Evolutionary conservation across 2,329 filamentous ascomycete species (phyloP), one percentile per base, ranked within the genome.

Genomic region (Neodidymelliopsis sp.): DNA sequence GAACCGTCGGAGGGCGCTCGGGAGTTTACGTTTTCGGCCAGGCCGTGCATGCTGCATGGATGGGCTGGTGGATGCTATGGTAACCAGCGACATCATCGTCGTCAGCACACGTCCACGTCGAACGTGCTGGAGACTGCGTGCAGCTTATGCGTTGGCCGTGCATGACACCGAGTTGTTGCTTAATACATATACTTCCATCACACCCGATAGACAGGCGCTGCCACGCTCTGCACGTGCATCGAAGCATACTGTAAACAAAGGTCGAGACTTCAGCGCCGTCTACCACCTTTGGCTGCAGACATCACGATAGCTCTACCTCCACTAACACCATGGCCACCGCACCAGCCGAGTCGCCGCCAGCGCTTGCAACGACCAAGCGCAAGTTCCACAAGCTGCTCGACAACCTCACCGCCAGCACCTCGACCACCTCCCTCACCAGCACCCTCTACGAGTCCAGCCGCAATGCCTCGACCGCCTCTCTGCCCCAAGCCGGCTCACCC

Each of bases 341-440:
- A 10, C 23, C 28, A 6, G 37, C 54, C 12, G 71, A 60, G 10
- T 58, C 57, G 30, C 62, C 65, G 44, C 66, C 76, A 38, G 76
- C 75, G 34, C 89, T 91, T 78, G 89, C 89, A 67, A 84, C 87
- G 18, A 90, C 87, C n/a, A 93, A 92, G 76, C 83, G 89, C 62
- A 92, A 92, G 73, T 91, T 92, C 77, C 88, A 91, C 73, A 82
- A 83, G 63, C 80, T 53, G 16, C 78, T 92, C 20, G 88, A 90
- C 67, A 75, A 77, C 60, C 72, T 81, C 51, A 66, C 74, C 56
- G 73, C 74, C 79, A 83, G 57, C 62, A 83, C 82, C 63, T 82
- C 74, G 16, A 56, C 67, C 36, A 59, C 63, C 51, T 69, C 65
- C 34, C 60, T 72, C 36, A 61, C 57, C 40, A 42, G 38, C 37